A percentile compares a stretch with the other conserved stretches of the same genome.
Conservation (phyloP, 768 basidiomycete genomes). For the Mycena venus region DNA sequence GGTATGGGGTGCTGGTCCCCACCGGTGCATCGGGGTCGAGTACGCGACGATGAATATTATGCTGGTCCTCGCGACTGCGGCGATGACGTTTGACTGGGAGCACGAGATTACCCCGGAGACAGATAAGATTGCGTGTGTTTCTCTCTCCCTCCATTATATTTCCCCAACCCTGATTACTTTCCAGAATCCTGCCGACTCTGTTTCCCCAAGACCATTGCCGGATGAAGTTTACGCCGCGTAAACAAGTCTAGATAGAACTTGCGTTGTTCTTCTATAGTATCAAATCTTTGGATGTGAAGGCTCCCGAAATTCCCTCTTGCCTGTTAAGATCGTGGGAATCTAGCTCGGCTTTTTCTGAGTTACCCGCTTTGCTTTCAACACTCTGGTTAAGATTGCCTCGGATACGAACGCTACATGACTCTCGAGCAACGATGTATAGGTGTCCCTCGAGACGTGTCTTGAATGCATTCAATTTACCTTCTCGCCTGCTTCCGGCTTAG, state of each 20-base stretch:
- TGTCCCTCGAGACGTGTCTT: too few species aligned
- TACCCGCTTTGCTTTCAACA: too few species aligned
- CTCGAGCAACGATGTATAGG: too few species aligned
- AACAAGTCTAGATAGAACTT: conserved; percentile 26
- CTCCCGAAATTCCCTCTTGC: too few species aligned
- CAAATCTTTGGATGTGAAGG: too few species aligned
- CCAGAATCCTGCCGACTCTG: conserved; percentile 94
- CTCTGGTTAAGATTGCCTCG: too few species aligned
- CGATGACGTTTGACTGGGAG: conserved; percentile 85
- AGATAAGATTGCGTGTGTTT: conserved; percentile 83
- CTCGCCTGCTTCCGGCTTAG: too few species aligned
- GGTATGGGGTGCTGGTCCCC: conserved; percentile 94
- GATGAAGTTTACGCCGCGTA: conserved; percentile 81
- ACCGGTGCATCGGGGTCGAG: conserved; percentile 92
- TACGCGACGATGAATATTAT: conserved; percentile 95
- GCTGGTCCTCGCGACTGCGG: conserved; percentile 87
- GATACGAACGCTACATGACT: too few species aligned
- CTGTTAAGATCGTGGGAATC: too few species aligned
- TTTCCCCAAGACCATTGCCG: conserved; percentile 96
- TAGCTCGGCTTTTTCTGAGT: too few species aligned
- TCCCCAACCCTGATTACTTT: conserved; percentile 7
- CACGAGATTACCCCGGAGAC: conserved; percentile 87
- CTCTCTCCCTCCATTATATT: conserved; percentile 14
- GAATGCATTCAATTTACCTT: too few species aligned
- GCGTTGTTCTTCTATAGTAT: too few species aligned